Evolutionary conservation across 805 yeast genomes (phyloP).

Genomic region (Lipomyces starkeyi): DNA sequence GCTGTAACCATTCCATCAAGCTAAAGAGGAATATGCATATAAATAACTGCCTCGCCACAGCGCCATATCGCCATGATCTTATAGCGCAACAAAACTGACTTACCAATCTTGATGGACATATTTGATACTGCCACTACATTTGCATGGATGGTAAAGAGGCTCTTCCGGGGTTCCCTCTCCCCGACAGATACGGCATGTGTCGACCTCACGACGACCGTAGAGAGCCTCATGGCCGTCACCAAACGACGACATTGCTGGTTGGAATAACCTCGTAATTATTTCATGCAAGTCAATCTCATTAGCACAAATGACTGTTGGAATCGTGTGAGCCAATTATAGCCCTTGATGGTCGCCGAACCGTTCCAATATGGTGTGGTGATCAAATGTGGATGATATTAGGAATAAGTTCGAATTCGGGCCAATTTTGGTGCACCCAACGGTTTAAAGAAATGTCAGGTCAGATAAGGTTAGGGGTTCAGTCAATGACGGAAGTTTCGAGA

Average conservation of each 20-base stretch:
- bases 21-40: conserved; percentile 25
- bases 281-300: background rate
- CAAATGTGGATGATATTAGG: background rate
- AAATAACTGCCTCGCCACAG: background rate
- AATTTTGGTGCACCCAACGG: background rate
- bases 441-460: background rate
- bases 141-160: conserved; percentile 90
- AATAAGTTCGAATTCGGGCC: background rate
- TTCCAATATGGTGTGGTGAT: background rate
- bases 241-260: conserved; percentile 2
- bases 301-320: background rate
- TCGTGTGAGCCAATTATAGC: background rate
- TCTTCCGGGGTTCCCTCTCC: conserved; percentile 82
- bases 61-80: background rate
- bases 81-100: conserved; percentile 14
- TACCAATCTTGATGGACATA: conserved; percentile 90
- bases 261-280: background rate
- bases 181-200: conserved; percentile 88
- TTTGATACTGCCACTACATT: conserved; percentile 90
- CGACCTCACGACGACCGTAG: conserved; percentile 36
- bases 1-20: conserved; percentile 82
- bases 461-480: background rate
- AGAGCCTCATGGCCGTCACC: background rate
- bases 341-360: background rate
- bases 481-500: background rate